Base-by-base conservation (phyloP, 164 flowering plant genomes). In the Aristolochia contorta region DNA sequence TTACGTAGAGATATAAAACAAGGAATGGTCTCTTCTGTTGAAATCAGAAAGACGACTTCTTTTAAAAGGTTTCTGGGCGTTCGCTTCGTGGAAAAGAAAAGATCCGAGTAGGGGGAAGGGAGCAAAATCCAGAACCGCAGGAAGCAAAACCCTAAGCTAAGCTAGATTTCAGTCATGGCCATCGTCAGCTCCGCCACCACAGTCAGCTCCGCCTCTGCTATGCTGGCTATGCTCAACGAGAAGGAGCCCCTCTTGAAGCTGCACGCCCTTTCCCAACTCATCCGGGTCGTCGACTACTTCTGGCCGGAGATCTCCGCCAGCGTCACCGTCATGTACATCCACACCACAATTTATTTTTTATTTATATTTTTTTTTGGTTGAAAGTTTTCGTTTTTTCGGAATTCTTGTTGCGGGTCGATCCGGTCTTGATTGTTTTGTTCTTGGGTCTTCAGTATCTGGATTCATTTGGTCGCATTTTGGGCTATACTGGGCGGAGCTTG, bases 231-330 rank as follows among this genome's bases (percentile, higher is more conserved):
- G 96, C 82, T 91, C n/a, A 86, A 79, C 72, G 97, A 91, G 74
- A 32, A 50, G 14, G 87, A 86, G 47, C 94, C 96, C 1, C 16
- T 63, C 13, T 68, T 91, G 46, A 91, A 91, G 78, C 81, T 81
- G n/a, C 92, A 89, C 70, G 97, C 98, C 1, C 91, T 89, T 41
- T 73, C 81, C 27, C 81, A 86, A 63, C 91, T 91, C 73, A 85
- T 82, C 72, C 53, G 75, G 16, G 74, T 72, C n/a, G 94, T 87
- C 16, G 89, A 89, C 64, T 60, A 64, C 66, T 85, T 83, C 73
- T 91, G 97, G 97, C 97, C 83, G 20, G 97, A 91, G 85, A 91
- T 91, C 73, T 91, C 97, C 47, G 81, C 94, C 33, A 82, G 91
- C 64, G 89, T 89, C 4, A 84, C 96, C 30, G 61, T 80, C 54